phyloP scores from a whole-genome alignment of 352 stramenopile genomes.

The Phytophthora meadii region DNA sequence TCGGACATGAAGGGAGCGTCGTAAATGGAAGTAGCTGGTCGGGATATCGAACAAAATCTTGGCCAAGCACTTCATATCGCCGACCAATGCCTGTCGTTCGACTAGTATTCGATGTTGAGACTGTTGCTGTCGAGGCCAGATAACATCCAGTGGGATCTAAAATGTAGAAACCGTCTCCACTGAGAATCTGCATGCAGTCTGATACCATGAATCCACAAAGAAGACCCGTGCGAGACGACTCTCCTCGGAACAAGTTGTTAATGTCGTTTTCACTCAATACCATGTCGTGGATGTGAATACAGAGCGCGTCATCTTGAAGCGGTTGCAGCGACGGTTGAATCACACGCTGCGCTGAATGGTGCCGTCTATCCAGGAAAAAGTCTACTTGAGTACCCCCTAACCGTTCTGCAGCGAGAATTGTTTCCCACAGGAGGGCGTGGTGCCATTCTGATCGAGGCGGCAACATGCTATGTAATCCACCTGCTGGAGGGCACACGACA shows the following conservation, averaged over 20 bases:
- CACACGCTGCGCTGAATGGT: slow-evolving; percentile 69
- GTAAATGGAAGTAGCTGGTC: slow-evolving; percentile 81
- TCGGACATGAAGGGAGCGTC: slow-evolving; percentile 64
- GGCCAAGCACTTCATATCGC: slow-evolving; percentile 64
- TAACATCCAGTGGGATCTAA: slow-evolving; percentile 73
- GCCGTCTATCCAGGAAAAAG: slow-evolving; percentile 73
- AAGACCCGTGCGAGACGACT: slow-evolving; percentile 60
- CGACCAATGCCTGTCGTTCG: slow-evolving; percentile 38
- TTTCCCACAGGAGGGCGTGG: slow-evolving; percentile 60
- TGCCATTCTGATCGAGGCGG: slow-evolving; percentile 48
- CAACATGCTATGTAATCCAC: slow-evolving; percentile 51
- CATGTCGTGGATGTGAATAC: slow-evolving; percentile 71
- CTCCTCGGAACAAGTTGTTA: slow-evolving; percentile 56
- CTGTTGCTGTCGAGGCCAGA: slow-evolving; percentile 35
- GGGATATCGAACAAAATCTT: slow-evolving; percentile 74
- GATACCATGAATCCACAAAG: slow-evolving; percentile 70
- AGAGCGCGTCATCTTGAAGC: slow-evolving; percentile 75
- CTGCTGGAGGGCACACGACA: slow-evolving; percentile 51
- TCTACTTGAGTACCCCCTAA: slow-evolving; percentile 62
- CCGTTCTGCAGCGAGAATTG: slow-evolving; percentile 64
- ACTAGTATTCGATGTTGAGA: slow-evolving; percentile 5
- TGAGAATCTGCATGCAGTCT: slow-evolving; percentile 84
- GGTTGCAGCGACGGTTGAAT: slow-evolving; percentile 76
- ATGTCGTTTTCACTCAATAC: slow-evolving; percentile 61
- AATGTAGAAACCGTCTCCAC: slow-evolving; percentile 76